Base-by-base conservation (phyloP, 2,329 filamentous ascomycete species). In the Annulohypoxylon truncatum region DNA sequence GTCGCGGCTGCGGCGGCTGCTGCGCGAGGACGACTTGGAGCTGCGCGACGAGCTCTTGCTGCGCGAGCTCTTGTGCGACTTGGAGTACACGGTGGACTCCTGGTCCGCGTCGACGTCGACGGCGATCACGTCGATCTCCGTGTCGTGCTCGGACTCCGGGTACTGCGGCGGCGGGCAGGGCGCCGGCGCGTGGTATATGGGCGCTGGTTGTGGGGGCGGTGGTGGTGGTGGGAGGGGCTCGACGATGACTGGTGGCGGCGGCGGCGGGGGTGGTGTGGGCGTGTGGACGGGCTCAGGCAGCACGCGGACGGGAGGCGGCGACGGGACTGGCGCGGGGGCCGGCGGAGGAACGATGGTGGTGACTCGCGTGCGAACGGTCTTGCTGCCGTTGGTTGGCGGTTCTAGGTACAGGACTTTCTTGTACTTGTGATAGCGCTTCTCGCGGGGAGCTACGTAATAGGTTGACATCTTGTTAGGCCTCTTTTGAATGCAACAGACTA, bases 341-440 rank as follows among this genome's bases (percentile, higher is more conserved):
- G 67, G 67, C n/a, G 67, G 67, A 52, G 67, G 67, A 26, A 81
- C 65, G 63, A 82, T 77, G 67, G 78, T 80, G 42, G 79, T 82
- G 53, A 79, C 61, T 51, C 77, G 76, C 22, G 74, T 76, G 63
- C 77, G 79, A 50, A 80, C 71, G 5, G 77, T 78, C 51, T 73
- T 75, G 73, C 74, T 73, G 52, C 79, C 79, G 54, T 77, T 74
- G 57, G 66, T 74, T 10, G 79, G 79, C 6, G 79, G 79, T 67
- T 81, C 78, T 38, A 82, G 73, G 71, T 82, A 82, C 62, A 81
- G 71, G 18, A 77, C 74, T 59, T 81, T 82, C 69, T 82, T 82
- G 72, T 77, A 74, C 56, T 77, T 77, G 64, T 75, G 72, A 53
- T 77, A 75, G 28, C 73, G 73, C 71, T 76, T 74, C 26, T 76